phyloP scores from a whole-genome alignment of 2,329 filamentous ascomycete genomes.

The Blastomyces emzantsi region DNA sequence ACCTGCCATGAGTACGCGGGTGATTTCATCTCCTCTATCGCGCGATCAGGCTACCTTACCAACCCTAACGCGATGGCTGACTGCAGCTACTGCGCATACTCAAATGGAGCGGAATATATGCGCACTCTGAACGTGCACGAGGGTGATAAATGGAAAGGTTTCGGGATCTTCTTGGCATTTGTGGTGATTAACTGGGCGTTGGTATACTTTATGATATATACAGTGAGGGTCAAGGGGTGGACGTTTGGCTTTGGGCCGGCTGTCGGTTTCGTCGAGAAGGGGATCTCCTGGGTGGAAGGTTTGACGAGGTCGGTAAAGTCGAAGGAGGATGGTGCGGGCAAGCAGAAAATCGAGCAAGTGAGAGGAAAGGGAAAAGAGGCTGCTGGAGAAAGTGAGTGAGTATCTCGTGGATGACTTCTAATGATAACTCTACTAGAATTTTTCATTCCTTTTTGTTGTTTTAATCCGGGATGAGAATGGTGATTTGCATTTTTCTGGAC shows the following conservation, averaged over 20 bases:
- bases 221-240: conserved; percentile 10
- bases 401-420: not conserved
- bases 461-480: not conserved
- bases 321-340: conserved; percentile 13
- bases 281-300: conserved; percentile 27
- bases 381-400: not conserved
- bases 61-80: conserved; percentile 50
- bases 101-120: conserved; percentile 8
- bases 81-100: conserved; percentile 34
- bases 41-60: conserved; percentile 47
- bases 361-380: not conserved
- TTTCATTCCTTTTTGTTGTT: not conserved
- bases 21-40: conserved; percentile 42
- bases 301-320: conserved; percentile 10
- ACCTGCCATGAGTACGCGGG: conserved; percentile 59
- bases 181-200: conserved; percentile 10
- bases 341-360: not conserved
- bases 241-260: conserved; percentile 42
- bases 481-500: not conserved
- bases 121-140: conserved; percentile 8
- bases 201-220: conserved; percentile 14
- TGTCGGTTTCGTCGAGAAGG: conserved; percentile 42
- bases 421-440: not conserved
- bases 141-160: conserved; percentile 12
- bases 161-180: conserved; percentile 13